Base-by-base conservation (phyloP, 148 eudicot species). In the Polygonum maritimum region DNA sequence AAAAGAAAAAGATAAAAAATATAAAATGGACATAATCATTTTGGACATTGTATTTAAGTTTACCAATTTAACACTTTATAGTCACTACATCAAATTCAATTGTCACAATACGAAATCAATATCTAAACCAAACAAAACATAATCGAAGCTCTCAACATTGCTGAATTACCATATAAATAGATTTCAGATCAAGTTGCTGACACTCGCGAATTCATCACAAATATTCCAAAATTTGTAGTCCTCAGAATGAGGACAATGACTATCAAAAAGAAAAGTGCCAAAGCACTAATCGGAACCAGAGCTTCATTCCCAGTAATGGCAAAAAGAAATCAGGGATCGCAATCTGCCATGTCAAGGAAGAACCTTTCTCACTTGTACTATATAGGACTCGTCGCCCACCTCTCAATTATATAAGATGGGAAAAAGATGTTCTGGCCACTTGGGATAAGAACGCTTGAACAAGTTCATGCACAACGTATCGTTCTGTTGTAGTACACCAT, bases 401-500 rank as follows among this genome's bases (percentile, higher is more conserved):
- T 40, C 76, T 85, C 83, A 87, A 75, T 77, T 76, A 63, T 81
- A 77, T 57, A 79, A 79, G 40, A 87, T 62, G 48, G 94, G 98
- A 76, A 86, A 92, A 83, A 83, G 84, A 16, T 80, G 86, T 60
- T 88, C 87, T 4, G 98, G 94, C 97, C 98, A 95, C 82, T 89
- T 95, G 69, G 99, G 99, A 81, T 89, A 95, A 16, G 86, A 80
- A 40, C 99, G 97, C 80, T 95, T 95, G 76, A 78, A 95, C 78
- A 95, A 83, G 84, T 86, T 95, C 97, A 95, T 90, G 83, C 99
- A 95, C 58, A 95, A 85, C 0, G 99, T 95, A 76, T 92, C 99
- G 60, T 83, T 73, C 81, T 95, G 99, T 86, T 92, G 97, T 75
- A 91, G 90, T 75, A 86, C 91, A 5, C 96, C 96, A 48, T 92